Evolutionary conservation across 176 grass and related monocot species (phyloP).

Genomic region (Raddia guianensis): DNA sequence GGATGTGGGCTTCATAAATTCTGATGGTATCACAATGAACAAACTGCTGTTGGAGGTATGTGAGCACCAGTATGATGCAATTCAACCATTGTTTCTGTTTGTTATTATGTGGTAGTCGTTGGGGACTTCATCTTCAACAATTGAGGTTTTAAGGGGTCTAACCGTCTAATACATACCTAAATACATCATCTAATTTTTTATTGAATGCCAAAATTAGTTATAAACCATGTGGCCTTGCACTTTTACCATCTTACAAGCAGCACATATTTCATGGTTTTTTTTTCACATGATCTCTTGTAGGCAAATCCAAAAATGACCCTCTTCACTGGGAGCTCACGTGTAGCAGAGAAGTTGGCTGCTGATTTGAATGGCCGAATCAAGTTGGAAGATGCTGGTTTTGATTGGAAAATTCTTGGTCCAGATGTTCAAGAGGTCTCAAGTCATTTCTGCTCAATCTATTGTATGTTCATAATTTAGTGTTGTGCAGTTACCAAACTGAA

Average conservation of each 20-base stretch:
- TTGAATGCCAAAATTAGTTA: background rate
- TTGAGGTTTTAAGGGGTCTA: background rate
- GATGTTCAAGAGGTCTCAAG: constrained; percentile 91
- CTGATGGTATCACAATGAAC: constrained; percentile 93
- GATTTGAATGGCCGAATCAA: constrained; percentile 90
- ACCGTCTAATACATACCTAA: background rate
- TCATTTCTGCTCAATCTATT: constrained; percentile 2
- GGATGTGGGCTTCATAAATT: constrained; percentile 95
- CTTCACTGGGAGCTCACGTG: constrained; percentile 89
- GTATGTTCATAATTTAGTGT: constrained; percentile 3
- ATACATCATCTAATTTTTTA: constrained; percentile 10
- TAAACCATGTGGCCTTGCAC: constrained; percentile 3
- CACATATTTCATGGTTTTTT: constrained; percentile 26
- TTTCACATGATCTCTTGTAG: constrained; percentile 46
- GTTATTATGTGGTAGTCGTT: background rate
- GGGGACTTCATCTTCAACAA: background rate
- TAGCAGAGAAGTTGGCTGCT: constrained; percentile 84
- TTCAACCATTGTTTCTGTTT: constrained; percentile 5
- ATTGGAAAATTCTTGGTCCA: constrained; percentile 98
- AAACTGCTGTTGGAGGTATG: constrained; percentile 85
- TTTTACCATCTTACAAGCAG: background rate
- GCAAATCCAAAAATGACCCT: constrained; percentile 91
- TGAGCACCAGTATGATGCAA: background rate
- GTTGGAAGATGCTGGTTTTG: constrained; percentile 98
- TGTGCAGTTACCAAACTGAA: constrained; percentile 18